Conservation (phyloP, 352 stramenopile genomes). For the Globisporangium paddicum region DNA sequence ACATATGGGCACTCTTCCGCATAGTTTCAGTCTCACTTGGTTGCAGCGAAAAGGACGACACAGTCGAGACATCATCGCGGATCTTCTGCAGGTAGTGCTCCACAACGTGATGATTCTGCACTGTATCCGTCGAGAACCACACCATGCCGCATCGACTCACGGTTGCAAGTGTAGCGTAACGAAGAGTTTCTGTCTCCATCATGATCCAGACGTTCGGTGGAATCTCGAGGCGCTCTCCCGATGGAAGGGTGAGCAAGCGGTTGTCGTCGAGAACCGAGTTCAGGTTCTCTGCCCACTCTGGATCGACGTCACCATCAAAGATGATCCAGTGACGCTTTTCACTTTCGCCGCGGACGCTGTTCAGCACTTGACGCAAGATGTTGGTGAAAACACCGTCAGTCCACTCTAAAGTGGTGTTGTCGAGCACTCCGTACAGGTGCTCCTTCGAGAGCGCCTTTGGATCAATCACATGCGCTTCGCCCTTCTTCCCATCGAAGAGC, state of each 20-base stretch:
- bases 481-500: conserved; percentile 94
- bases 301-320: conserved; percentile 99
- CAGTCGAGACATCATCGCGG: conserved; percentile 49
- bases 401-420: conserved; percentile 99
- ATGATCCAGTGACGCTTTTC: conserved; percentile 98
- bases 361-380: conserved; percentile 94
- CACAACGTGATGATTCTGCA: conserved; percentile 92
- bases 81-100: conserved; percentile 82
- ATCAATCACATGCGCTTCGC: conserved; percentile 98
- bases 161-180: conserved; percentile 98
- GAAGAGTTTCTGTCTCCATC: conserved; percentile 99
- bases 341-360: conserved; percentile 97
- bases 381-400: conserved; percentile 99
- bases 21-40: conserved; percentile 57
- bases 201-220: conserved; percentile 99
- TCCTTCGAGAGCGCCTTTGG: conserved; percentile 99
- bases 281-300: conserved; percentile 99
- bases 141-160: conserved; percentile 99
- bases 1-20: conserved; percentile 60
- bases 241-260: conserved; percentile 98
- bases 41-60: conserved; percentile 66
- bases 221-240: conserved; percentile 97
- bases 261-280: conserved; percentile 99
- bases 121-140: conserved; percentile 97
- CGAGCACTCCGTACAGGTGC: conserved; percentile 97